Percentiles rank a stretch among this genome's conserved stretches.
phyloP scores from a whole-genome alignment of 2,329 filamentous ascomycete genomes.

The Colletotrichum sublineola region DNA sequence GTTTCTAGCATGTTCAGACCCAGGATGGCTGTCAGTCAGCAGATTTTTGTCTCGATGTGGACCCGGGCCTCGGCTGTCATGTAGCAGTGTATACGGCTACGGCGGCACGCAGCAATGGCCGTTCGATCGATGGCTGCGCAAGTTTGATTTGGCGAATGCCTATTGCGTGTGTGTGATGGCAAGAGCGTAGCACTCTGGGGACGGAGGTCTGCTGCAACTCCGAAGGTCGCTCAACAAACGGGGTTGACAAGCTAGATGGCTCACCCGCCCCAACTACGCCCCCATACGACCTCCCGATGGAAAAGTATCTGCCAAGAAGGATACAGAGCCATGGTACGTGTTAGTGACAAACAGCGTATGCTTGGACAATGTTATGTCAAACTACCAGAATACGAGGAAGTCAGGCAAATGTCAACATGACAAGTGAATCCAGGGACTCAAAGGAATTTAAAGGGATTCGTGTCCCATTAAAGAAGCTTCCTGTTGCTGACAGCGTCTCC shows the following conservation, averaged over 20 bases:
- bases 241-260: neutral
- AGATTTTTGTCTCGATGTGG: neutral
- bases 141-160: neutral
- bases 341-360: neutral
- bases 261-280: neutral
- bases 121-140: neutral
- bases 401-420: neutral
- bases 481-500: slow-evolving; percentile 10
- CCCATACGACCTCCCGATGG: neutral
- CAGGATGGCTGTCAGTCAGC: neutral
- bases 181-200: neutral
- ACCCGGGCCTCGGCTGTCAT: neutral
- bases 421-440: neutral
- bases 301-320: neutral
- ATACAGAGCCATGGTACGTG: neutral
- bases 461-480: slow-evolving; percentile 20
- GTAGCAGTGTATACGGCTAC: neutral
- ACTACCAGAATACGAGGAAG: neutral
- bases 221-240: neutral
- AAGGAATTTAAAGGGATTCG: slow-evolving; percentile 3
- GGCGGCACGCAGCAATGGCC: neutral
- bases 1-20: neutral
- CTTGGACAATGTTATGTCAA: neutral
- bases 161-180: neutral
- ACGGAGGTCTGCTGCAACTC: neutral